Conservation (phyloP, 805 yeast species). For the Lipomyces yamanashiensis region DNA sequence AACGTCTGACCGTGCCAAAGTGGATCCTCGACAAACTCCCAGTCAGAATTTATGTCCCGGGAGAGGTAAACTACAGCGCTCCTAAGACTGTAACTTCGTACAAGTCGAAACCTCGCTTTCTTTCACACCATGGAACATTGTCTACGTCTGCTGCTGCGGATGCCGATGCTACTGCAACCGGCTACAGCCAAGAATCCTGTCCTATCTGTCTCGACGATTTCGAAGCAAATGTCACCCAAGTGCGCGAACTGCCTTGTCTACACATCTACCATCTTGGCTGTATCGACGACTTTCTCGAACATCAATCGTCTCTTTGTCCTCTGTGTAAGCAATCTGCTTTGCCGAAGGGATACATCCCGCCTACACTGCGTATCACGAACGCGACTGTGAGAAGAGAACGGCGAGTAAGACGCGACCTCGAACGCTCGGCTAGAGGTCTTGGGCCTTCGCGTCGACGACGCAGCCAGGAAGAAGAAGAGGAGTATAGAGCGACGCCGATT, state of each 20-base stretch:
- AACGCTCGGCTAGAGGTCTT: background rate
- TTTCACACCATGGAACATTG: no score
- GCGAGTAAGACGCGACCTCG: constrained; percentile 22
- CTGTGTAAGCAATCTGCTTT: constrained; percentile 53
- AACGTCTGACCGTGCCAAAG: constrained; percentile 33
- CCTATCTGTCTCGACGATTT: constrained; percentile 78
- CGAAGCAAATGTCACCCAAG: constrained; percentile 57
- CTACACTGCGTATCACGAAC: constrained; percentile 32
- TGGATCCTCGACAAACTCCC: constrained; percentile 31
- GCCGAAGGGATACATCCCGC: constrained; percentile 34
- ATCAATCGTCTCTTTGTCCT: constrained; percentile 78
- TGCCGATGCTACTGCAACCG: background rate
- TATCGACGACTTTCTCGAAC: constrained; percentile 78
- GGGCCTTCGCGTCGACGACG: background rate
- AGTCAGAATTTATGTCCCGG: constrained; percentile 29
- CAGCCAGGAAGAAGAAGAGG: no score
- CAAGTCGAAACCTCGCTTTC: no score
- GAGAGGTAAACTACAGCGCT: constrained; percentile 13
- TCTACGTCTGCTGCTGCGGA: background rate
- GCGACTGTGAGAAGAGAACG: constrained; percentile 36
- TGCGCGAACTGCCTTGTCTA: constrained; percentile 74
- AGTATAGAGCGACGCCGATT: background rate
- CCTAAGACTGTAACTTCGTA: background rate
- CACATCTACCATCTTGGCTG: constrained; percentile 81
- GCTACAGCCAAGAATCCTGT: constrained; percentile 49